Evolutionary conservation across 495 filamentous ascomycete species (phyloP).

Genomic region (Penicillium flavigenum): DNA sequence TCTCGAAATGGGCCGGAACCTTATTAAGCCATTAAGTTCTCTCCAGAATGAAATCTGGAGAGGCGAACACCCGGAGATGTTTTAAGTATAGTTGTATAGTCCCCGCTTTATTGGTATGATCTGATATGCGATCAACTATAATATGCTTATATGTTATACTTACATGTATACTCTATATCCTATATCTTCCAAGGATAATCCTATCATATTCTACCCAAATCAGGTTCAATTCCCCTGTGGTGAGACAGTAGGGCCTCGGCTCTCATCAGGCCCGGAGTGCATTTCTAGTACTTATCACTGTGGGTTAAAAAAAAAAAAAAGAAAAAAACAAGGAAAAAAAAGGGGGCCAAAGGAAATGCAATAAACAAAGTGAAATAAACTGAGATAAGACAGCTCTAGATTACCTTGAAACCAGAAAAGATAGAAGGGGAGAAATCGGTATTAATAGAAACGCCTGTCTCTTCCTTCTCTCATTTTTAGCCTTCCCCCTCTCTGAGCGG

Average conservation of each 20-base stretch:
- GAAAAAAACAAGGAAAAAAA: neutral
- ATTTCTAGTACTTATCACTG: neutral
- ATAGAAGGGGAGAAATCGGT: constrained; percentile 3
- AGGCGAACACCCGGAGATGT: constrained; percentile 1
- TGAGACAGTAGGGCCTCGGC: constrained; percentile 2
- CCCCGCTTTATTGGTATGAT: neutral
- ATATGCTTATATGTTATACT: neutral
- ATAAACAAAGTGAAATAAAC: neutral
- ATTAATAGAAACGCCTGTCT: constrained; percentile 5
- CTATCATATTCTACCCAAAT: neutral
- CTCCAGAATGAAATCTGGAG: constrained; percentile 3
- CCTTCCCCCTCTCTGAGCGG: constrained; percentile 17
- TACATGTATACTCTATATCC: neutral
- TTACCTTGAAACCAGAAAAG: neutral
- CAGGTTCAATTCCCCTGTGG: too few species aligned
- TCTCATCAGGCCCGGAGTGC: constrained; percentile 7
- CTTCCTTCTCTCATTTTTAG: constrained; percentile 3
- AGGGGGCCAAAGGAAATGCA: neutral
- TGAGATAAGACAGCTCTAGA: constrained; percentile 3
- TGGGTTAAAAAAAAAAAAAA: neutral
- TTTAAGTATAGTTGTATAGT: neutral
- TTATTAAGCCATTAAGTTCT: neutral
- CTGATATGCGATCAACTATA: neutral
- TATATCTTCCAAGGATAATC: neutral
- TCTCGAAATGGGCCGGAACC: neutral